Base-by-base conservation (phyloP, 495 filamentous ascomycete genomes). In the Penicillium malachiteum region DNA sequence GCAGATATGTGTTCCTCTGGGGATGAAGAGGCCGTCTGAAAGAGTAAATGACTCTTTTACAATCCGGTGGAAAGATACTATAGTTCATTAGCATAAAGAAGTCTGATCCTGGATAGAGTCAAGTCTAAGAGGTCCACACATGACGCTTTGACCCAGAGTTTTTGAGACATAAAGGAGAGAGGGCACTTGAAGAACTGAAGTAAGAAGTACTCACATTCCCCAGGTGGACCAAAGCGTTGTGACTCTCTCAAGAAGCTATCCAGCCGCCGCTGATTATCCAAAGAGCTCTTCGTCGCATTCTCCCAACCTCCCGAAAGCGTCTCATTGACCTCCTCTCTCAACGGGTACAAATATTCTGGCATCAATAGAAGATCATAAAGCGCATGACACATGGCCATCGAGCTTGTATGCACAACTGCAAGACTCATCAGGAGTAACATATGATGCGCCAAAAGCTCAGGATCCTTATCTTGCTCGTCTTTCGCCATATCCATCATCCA, bases 231-330 rank as follows among this genome's bases (percentile, higher is more conserved):
- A 16, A 71, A 66, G 2, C 74, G 57, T 48, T 69, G 68, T 8
- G 66, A 70, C 47, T 77, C 74, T 0, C 64, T 66, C 47, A 77
- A 32, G 18, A 76, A 74, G 45, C 71, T 74, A 50, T 77, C 74
- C 48, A 75, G 14, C 9, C 51, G 54, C 7, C 34, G 41, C 51
- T 65, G 65, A 0, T 50, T 45, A 3, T 50, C 37, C 12, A 74
- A 55, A 4, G 50, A 57, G 13, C 45, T 26, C 50, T 58, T 61
- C 2, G 62, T 68, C 2, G 56, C 60, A 45, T 65, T 57, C 7
- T 57, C 38, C 68, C 67, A 70, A 6, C 64, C 66, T 44, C 57
- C 33, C n/a, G 35, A 37, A 8, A 73, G 18, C 2, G 60, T 71
- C 1, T 48, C 34, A 2, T 35, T 26, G 16, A 71, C 60, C 56